Evolutionary conservation across 306 rosid genomes (phyloP), one percentile per base, ranked within the genome.

Genomic region (Trifolium subterraneum): DNA sequence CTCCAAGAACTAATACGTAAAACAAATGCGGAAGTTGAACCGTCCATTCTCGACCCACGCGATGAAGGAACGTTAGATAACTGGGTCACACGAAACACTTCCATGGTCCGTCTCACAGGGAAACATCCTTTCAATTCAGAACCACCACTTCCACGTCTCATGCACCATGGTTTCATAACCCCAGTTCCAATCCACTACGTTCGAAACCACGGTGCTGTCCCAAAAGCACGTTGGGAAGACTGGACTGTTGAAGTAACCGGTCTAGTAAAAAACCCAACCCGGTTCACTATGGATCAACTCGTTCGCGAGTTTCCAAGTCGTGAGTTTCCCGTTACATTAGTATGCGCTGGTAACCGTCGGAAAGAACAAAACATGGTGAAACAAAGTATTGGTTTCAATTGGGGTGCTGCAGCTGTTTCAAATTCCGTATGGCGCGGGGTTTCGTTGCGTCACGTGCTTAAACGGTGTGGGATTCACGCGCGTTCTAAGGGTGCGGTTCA

Each of bases 311-410:
- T 89, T 61, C 74, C 78, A 0, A 38, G 50, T 54, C 85, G 89
- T 0, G 98, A 89, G 51, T 68, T 90, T 8, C 89, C 92, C 0
- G 97, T 56, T 0, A 87, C 96, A 0, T 77, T 93, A 0, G 97
- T 89, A 6, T 90, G 98, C 52, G 98, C 98, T 1, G 98, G 97
- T 0, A 93, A 90, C 82, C 74, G 93, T 0, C 80, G 98, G 5
- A 93, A 89, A 76, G 98, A 93, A 48, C 93, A 90, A 75, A 93
- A 90, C 85, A 87, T 90, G 90, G 93, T 93, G 31, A 83, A 84
- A 50, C 38, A 90, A 55, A 87, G 87, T 76, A 64, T 86, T 13
- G 98, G 97, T 0, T 90, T 93, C 78, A 93, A 93, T 74, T 93
- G 98, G 98, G 98, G 98, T 0, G 73, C 98, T 2, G 92, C 88